Base-by-base conservation (phyloP, 139 green algal species). In the Picochlorum sp. region DNA sequence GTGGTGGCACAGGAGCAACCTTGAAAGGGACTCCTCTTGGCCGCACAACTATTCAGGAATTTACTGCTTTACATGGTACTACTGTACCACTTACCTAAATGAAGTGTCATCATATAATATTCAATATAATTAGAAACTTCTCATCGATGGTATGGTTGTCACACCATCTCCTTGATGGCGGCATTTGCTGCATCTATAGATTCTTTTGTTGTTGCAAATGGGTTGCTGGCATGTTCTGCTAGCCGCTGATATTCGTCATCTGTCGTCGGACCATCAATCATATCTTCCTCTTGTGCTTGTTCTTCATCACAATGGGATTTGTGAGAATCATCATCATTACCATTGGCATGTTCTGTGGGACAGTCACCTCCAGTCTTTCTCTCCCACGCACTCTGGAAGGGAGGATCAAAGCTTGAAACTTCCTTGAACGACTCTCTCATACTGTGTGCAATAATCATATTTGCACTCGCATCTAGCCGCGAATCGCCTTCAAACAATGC, bases 21-120 rank as follows among this genome's bases (percentile, higher is more conserved):
- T 72, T 89, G 28, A 58, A 62, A 20, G 74, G 58, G 2, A 10
- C 23, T 37, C 60, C 77, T 5, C 49, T 87, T 45, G 77, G 56
- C 0, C 67, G 71, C 15, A 88, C 80, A 1, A 80, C 47, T 4
- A 50, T 85, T 14, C 15, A 23, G 7, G 77, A 82, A 41, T 88
- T 85, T 72, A 72, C 74, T 1, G 38, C 38, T 4, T 30, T 57
- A 31, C 71, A 85, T 68, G 78, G 80, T 24, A 68, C 62, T 13
- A 61, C 74, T 10, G 58, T 66, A 15, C 66, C 76, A 3, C 57
- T 69, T 23, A 18, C 10, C 4, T 30, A 59, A 34, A 23, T 50
- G 37, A 15, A 50, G 1, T 28, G 51, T 55, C 5, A 18, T 11
- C 16, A 16, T 23, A 14, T 20, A 59, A 18, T 59, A 59, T 59